phyloP scores from a whole-genome alignment of 2,329 filamentous ascomycete species.

The Aspergillus luchuensis region DNA sequence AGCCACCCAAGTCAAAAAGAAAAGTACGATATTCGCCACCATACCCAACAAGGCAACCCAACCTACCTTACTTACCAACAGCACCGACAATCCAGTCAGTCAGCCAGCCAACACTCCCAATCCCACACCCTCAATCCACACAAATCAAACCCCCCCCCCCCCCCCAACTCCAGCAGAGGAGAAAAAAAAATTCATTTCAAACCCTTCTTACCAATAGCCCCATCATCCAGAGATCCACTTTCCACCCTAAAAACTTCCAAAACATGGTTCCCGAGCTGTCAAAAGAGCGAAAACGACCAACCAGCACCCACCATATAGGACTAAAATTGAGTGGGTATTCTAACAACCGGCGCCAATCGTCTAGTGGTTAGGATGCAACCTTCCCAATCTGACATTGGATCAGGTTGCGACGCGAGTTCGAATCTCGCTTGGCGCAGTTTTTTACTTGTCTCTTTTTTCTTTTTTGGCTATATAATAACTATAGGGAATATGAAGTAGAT shows the following conservation, averaged over 20 bases:
- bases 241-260: neutral
- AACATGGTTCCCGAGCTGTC: neutral
- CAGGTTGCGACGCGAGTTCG: slow-evolving; percentile 12
- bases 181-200: neutral
- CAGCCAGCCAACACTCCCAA: neutral
- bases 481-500: no score
- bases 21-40: no score
- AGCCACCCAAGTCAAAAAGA: no score
- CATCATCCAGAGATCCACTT: neutral
- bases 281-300: neutral
- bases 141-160: neutral
- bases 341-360: slow-evolving; percentile 10
- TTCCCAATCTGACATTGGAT: slow-evolving; percentile 9
- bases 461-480: no score
- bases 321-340: neutral
- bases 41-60: neutral
- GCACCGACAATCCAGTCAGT: neutral
- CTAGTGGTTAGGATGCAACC: slow-evolving; percentile 13
- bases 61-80: neutral
- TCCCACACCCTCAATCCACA: neutral
- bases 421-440: slow-evolving; percentile 10
- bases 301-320: neutral
- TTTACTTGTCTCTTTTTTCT: neutral
- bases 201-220: neutral
- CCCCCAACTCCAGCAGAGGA: neutral